Evolutionary conservation across 495 filamentous ascomycete genomes (phyloP).

Genomic region (Penicillium dipodomyicola): DNA sequence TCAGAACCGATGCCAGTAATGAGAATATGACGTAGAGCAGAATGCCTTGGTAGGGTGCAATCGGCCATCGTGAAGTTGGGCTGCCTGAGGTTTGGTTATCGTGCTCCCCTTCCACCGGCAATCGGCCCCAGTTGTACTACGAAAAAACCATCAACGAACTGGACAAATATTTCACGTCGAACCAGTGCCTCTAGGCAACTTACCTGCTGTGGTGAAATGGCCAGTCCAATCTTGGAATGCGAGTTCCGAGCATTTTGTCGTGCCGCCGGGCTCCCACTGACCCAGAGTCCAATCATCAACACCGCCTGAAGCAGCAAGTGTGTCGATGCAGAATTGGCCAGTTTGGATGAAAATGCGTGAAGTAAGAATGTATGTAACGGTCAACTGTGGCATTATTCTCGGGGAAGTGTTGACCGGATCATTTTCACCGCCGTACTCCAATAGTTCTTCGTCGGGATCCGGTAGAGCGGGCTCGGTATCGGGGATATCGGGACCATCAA

Average conservation of each 20-base stretch:
- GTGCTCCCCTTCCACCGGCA: background rate
- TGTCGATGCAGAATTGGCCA: background rate
- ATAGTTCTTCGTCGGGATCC: background rate
- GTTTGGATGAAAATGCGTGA: background rate
- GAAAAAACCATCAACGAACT: background rate
- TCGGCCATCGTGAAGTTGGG: slow-evolving; percentile 13
- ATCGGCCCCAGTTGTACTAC: background rate
- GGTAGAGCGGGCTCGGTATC: background rate
- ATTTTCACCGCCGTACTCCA: background rate
- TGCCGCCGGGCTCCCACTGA: background rate
- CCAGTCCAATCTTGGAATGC: background rate
- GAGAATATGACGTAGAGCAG: slow-evolving; percentile 21
- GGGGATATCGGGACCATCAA: background rate
- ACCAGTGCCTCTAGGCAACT: background rate
- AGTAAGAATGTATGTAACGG: background rate
- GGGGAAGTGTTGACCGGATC: background rate
- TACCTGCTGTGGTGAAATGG: background rate
- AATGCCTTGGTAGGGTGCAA: slow-evolving; percentile 23
- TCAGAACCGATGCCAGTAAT: slow-evolving; percentile 3
- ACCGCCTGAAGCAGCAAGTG: background rate
- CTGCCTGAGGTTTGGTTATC: background rate
- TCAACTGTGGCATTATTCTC: background rate
- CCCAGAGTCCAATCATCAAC: background rate
- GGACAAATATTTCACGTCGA: background rate
- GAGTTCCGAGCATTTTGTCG: background rate